These are phyloP conservation scores for Choanephora cucurbitarum DNA, from an alignment of 371 early-diverging fungal species.

Conservation along the genomic window DNA sequence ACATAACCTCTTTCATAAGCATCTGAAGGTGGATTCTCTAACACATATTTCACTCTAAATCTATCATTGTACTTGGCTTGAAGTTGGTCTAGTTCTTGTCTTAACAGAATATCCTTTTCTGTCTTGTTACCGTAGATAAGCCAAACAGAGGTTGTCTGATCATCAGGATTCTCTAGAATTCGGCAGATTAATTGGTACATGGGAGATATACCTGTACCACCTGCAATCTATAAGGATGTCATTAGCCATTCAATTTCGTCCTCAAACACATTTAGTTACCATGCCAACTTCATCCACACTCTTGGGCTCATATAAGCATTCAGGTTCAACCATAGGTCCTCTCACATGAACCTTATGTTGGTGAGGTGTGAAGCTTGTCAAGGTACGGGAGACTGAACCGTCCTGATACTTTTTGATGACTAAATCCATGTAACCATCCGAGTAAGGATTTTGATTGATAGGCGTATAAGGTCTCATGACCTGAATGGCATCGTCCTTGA, in stretches of 20 bases:
- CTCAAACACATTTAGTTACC: slow-evolving; percentile 36
- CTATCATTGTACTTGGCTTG: slow-evolving; percentile 27
- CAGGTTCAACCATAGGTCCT: slow-evolving; percentile 56
- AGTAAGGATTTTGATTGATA: slow-evolving; percentile 44
- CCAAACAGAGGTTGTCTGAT: slow-evolving; percentile 40
- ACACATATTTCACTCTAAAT: slow-evolving; percentile 38
- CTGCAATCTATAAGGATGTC: slow-evolving; percentile 52
- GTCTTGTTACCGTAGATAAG: slow-evolving; percentile 57
- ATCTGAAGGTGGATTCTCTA: slow-evolving; percentile 29
- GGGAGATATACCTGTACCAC: slow-evolving; percentile 96
- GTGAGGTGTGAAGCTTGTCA: slow-evolving; percentile 36
- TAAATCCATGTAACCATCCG: slow-evolving; percentile 58
- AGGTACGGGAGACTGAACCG: slow-evolving; percentile 56
- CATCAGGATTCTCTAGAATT: slow-evolving; percentile 31
- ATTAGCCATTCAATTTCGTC: slow-evolving; percentile 8
- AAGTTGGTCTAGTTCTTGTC: slow-evolving; percentile 42
- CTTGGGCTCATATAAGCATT: slow-evolving; percentile 49
- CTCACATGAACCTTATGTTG: slow-evolving; percentile 55
- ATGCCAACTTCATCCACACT: slow-evolving; percentile 57
- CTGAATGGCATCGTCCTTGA: slow-evolving; percentile 70
- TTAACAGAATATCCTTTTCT: slow-evolving; percentile 53
- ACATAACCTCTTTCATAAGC: slow-evolving; percentile 25
- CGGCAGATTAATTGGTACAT: slow-evolving; percentile 59
- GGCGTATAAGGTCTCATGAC: slow-evolving; percentile 72
- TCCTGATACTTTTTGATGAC: slow-evolving; percentile 62